Evolutionary conservation across 140 eudicot species (phyloP).

Genomic region (Flaveria floridana): DNA sequence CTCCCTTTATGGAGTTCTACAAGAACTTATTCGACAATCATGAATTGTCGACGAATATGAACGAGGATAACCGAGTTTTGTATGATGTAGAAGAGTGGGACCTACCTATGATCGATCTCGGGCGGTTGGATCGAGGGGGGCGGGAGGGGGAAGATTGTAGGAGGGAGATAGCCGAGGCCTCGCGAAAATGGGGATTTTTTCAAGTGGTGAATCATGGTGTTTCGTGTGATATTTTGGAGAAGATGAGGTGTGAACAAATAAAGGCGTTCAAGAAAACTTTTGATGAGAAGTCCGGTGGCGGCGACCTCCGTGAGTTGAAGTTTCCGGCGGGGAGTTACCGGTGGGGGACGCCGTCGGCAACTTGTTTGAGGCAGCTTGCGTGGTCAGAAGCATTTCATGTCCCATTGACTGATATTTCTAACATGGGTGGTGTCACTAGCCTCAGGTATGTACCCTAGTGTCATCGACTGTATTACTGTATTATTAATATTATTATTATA

Average conservation of each 20-base stretch:
- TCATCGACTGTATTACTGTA: neutral
- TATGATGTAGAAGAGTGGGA: constrained; percentile 52
- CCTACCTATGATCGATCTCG: constrained; percentile 76
- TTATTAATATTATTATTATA: too few species aligned
- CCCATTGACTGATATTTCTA: constrained; percentile 48
- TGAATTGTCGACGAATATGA: neutral
- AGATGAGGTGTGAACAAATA: constrained; percentile 59
- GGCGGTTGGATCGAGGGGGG: constrained; percentile 41
- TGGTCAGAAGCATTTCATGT: constrained; percentile 91
- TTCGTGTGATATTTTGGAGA: constrained; percentile 42
- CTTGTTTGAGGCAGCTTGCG: constrained; percentile 53
- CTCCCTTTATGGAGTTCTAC: constrained; percentile 58
- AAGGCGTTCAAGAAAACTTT: constrained; percentile 53
- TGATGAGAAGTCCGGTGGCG: constrained; percentile 31
- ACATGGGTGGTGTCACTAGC: constrained; percentile 37
- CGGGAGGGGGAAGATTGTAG: constrained; percentile 48
- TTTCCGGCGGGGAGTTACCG: constrained; percentile 58
- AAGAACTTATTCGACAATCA: constrained; percentile 35
- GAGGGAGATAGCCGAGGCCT: constrained; percentile 60
- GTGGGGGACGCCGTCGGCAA: constrained; percentile 73
- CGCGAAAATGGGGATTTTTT: constrained; percentile 88
- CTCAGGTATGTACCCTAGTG: constrained; percentile 46
- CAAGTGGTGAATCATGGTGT: constrained; percentile 83
- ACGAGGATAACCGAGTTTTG: neutral
- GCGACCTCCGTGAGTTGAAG: constrained; percentile 31